These are phyloP conservation scores for Fusarium clavum DNA, from an alignment of 2,329 filamentous ascomycete species.

Conservation along the genomic window DNA sequence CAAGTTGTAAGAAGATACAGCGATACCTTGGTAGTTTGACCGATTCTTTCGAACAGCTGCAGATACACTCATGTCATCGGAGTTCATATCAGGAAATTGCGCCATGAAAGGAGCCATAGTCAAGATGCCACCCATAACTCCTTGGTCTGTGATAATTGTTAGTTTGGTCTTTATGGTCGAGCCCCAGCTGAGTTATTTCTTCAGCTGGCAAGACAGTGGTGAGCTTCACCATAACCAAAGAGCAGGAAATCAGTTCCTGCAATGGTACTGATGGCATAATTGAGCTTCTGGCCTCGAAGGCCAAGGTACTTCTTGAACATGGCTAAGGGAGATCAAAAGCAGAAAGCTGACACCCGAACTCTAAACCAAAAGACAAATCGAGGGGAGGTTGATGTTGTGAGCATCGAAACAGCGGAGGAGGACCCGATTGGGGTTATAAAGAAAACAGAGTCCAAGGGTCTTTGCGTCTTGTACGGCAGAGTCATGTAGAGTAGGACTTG, in stretches of 20 bases:
- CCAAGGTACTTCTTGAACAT: constrained; percentile 67
- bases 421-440: constrained; percentile 37
- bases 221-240: constrained; percentile 63
- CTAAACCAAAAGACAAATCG: not conserved
- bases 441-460: constrained; percentile 9
- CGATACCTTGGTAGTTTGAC: constrained; percentile 65
- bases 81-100: constrained; percentile 66
- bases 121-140: constrained; percentile 80
- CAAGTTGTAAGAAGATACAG: constrained; percentile 68
- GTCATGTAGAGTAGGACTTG: constrained; percentile 29
- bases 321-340: constrained; percentile 11
- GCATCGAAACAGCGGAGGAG: constrained; percentile 4
- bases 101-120: constrained; percentile 71
- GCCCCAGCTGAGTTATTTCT: not conserved
- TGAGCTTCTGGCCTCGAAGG: constrained; percentile 72
- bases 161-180: not conserved
- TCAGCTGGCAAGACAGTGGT: not conserved
- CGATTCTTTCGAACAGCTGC: constrained; percentile 53
- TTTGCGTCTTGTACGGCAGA: constrained; percentile 26
- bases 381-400: constrained; percentile 3
- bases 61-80: constrained; percentile 55
- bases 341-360: constrained; percentile 5
- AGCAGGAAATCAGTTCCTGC: constrained; percentile 79
- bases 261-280: constrained; percentile 76
- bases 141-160: constrained; percentile 67